Conservation (phyloP, 371 early-diverging fungal genomes). For the Lichtheimia ramosa region DNA sequence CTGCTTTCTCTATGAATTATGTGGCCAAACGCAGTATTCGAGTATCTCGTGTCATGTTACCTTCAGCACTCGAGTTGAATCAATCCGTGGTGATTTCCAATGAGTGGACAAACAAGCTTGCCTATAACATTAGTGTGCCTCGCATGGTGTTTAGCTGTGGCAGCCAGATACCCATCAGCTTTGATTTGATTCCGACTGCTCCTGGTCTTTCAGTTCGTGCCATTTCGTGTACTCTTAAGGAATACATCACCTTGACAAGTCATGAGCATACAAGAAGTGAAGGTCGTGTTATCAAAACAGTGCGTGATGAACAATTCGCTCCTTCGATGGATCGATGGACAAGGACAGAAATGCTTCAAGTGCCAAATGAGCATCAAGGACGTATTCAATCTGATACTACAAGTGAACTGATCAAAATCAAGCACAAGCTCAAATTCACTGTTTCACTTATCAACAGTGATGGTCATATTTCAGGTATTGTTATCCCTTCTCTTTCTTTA, state of each 20-base stretch:
- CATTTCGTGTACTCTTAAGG: constrained; percentile 37
- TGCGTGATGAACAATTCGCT: constrained; percentile 33
- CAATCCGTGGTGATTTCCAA: constrained; percentile 42
- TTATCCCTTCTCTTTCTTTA: not conserved
- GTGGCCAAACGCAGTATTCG: constrained; percentile 25
- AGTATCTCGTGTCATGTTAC: constrained; percentile 31
- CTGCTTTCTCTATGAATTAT: constrained; percentile 42
- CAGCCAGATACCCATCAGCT: constrained; percentile 38
- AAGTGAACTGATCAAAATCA: constrained; percentile 40
- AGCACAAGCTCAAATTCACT: constrained; percentile 44
- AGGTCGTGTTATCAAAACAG: constrained; percentile 25
- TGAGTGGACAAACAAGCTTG: constrained; percentile 45
- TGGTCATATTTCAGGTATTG: constrained; percentile 53
- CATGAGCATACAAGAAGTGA: constrained; percentile 34
- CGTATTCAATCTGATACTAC: constrained; percentile 29
- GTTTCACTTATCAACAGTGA: constrained; percentile 46
- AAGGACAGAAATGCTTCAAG: constrained; percentile 25
- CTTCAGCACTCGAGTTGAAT: constrained; percentile 39
- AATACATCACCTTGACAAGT: constrained; percentile 34
- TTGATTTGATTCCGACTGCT: constrained; percentile 39
- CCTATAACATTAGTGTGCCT: constrained; percentile 46
- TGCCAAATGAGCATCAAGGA: constrained; percentile 11
- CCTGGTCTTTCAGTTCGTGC: constrained; percentile 29
- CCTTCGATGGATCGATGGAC: constrained; percentile 21
- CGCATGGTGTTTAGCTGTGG: constrained; percentile 36